These are phyloP conservation scores for Nicotiana benthamiana DNA, from an alignment of 257 asterid species.

Conservation along the genomic window DNA sequence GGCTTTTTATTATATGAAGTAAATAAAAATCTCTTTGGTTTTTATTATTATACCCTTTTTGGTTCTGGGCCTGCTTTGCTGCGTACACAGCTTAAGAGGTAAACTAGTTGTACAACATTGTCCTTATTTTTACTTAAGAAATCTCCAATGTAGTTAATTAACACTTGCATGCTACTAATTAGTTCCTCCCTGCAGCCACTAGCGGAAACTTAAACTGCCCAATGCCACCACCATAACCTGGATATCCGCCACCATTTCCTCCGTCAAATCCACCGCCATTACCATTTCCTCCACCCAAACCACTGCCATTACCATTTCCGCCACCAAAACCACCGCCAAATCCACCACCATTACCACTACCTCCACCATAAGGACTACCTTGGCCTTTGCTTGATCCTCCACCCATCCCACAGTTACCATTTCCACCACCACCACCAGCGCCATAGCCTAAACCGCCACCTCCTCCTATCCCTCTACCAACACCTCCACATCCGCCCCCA, in stretches of 20 bases:
- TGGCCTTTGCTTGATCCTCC: not conserved
- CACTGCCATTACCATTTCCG: conserved; percentile 2
- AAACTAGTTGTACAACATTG: not conserved
- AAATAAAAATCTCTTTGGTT: not conserved
- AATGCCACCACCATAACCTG: not conserved
- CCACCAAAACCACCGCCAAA: conserved; percentile 17
- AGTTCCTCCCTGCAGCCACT: not conserved
- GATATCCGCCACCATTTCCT: conserved; percentile 7
- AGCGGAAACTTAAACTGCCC: not conserved
- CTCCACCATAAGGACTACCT: not conserved
- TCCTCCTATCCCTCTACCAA: conserved; percentile 15
- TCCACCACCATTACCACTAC: conserved; percentile 10
- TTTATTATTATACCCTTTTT: not conserved
- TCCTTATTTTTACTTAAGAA: not conserved
- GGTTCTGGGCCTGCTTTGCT: not conserved
- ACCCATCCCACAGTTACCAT: conserved; percentile 12
- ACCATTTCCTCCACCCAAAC: conserved; percentile 6
- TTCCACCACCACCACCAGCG: conserved; percentile 16
- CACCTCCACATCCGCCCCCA: conserved; percentile 17
- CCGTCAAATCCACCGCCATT: not conserved
- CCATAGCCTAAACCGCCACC: conserved; percentile 18
- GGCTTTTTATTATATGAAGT: not conserved
- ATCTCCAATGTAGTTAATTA: not conserved
- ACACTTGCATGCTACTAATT: not conserved
- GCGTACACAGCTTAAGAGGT: not conserved